phyloP scores from a whole-genome alignment of 805 yeast species.

The Torulaspora delbrueckii region DNA sequence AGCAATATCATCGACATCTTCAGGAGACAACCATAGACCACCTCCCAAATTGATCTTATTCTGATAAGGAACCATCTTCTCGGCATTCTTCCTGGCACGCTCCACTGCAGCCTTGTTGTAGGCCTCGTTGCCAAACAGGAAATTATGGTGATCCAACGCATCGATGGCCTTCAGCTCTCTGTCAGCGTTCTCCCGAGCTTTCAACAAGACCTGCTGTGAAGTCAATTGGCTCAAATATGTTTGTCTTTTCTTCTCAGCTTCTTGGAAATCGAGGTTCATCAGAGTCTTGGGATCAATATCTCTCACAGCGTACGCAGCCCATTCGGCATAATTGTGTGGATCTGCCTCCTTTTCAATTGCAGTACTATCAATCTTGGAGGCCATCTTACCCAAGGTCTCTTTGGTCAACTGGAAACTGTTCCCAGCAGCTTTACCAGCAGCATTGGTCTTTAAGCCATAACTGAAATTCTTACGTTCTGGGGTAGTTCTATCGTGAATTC shows the following conservation, averaged over 20 bases:
- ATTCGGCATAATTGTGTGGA: conserved; percentile 37
- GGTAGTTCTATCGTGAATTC: conserved; percentile 21
- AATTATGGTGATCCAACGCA: conserved; percentile 28
- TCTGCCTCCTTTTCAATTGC: conserved; percentile 67
- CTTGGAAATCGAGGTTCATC: conserved; percentile 43
- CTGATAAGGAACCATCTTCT: conserved; percentile 47
- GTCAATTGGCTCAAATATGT: conserved; percentile 30
- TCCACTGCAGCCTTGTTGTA: conserved; percentile 70
- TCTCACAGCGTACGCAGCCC: conserved; percentile 40
- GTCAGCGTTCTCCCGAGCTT: conserved; percentile 53
- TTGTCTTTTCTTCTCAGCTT: conserved; percentile 35
- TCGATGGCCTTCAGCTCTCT: conserved; percentile 40
- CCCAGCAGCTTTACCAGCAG: conserved; percentile 23
- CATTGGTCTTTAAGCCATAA: conserved; percentile 22
- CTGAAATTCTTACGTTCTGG: conserved; percentile 18
- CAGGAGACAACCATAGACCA: conserved; percentile 70
- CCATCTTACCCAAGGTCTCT: conserved; percentile 21
- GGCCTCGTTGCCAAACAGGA: conserved; percentile 42
- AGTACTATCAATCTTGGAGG: conserved; percentile 21
- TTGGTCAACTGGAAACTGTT: conserved; percentile 20
- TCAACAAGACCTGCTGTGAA: conserved; percentile 40
- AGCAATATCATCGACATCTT: conserved; percentile 78
- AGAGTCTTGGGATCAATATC: conserved; percentile 36
- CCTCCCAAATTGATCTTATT: conserved; percentile 80
- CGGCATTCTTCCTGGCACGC: conserved; percentile 64